Percentiles rank a stretch among this genome's conserved stretches.
Conservation (phyloP, 495 filamentous ascomycete genomes). For the Aspergillus nidulans region DNA sequence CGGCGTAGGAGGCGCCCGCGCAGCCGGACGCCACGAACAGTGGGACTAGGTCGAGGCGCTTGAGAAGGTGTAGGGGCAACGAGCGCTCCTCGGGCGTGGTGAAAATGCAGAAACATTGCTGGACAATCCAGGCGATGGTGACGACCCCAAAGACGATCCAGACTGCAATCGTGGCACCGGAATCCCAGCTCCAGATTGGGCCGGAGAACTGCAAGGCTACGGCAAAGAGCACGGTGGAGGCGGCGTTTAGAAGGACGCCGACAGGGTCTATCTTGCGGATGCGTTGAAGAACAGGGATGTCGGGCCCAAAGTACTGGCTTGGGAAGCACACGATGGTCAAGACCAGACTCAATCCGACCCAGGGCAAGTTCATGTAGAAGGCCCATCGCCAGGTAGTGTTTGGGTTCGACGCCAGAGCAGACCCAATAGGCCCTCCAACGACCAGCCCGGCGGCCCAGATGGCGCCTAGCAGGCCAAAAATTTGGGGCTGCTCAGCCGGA, state of each 20-base stretch:
- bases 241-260: slow-evolving; percentile 20
- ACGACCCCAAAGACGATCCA: slow-evolving; percentile 46
- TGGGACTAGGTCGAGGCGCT: slow-evolving; percentile 1
- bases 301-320: slow-evolving; percentile 10
- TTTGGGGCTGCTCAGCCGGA: slow-evolving; percentile 38
- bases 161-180: slow-evolving; percentile 44
- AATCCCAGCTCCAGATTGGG: slow-evolving; percentile 46
- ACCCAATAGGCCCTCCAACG: slow-evolving; percentile 49
- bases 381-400: slow-evolving; percentile 54
- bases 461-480: slow-evolving; percentile 32
- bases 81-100: slow-evolving; percentile 6
- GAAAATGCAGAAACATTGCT: slow-evolving; percentile 14
- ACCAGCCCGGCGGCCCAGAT: slow-evolving; percentile 44
- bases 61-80: slow-evolving; percentile 10
- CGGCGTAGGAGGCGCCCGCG: slow-evolving; percentile 9
- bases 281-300: slow-evolving; percentile 2
- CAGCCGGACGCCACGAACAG: slow-evolving; percentile 13
- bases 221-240: slow-evolving; percentile 14
- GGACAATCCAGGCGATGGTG: slow-evolving; percentile 27
- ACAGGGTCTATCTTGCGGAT: slow-evolving; percentile 14
- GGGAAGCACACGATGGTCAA: slow-evolving; percentile 50
- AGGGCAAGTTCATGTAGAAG: slow-evolving; percentile 61
- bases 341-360: slow-evolving; percentile 42
- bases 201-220: slow-evolving; percentile 30
- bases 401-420: slow-evolving; percentile 50